phyloP scores from a whole-genome alignment of 148 eudicot species.

The Beta vulgaris region DNA sequence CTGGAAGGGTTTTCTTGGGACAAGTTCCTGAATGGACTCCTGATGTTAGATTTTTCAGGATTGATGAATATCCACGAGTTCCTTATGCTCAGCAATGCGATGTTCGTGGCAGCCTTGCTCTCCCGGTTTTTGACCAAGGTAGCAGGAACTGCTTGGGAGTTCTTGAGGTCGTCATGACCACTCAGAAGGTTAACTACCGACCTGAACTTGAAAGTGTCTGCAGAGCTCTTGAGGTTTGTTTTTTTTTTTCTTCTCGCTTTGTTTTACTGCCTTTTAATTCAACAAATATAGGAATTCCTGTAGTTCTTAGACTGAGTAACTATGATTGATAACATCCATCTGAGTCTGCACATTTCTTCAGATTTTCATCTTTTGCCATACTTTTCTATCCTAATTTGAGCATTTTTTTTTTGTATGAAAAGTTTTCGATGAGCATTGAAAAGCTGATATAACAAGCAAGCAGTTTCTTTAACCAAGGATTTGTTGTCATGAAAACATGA shows the following conservation, averaged over 20 bases:
- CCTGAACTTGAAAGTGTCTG: slow-evolving; percentile 81
- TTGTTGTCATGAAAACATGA: neutral
- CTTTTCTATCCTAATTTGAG: neutral
- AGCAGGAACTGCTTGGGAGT: slow-evolving; percentile 80
- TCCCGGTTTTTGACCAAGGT: slow-evolving; percentile 87
- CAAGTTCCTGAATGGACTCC: slow-evolving; percentile 97
- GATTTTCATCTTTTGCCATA: neutral
- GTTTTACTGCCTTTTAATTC: neutral
- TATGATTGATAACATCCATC: neutral
- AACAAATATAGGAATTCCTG: neutral
- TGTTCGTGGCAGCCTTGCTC: slow-evolving; percentile 81
- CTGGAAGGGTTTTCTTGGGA: slow-evolving; percentile 68
- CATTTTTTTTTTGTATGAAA: neutral
- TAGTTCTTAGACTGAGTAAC: neutral
- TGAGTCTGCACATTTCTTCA: neutral
- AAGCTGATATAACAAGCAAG: neutral
- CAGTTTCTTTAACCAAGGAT: neutral
- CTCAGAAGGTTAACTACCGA: slow-evolving; percentile 64
- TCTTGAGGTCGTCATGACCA: slow-evolving; percentile 79
- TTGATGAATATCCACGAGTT: slow-evolving; percentile 79
- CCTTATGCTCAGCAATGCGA: slow-evolving; percentile 66
- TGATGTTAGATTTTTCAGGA: slow-evolving; percentile 74
- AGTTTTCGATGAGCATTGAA: neutral
- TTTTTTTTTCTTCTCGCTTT: neutral
- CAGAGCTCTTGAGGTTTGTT: slow-evolving; percentile 78